Conservation (phyloP, 1,139 yeast genomes). For the Scheffersomyces insectosa region DNA sequence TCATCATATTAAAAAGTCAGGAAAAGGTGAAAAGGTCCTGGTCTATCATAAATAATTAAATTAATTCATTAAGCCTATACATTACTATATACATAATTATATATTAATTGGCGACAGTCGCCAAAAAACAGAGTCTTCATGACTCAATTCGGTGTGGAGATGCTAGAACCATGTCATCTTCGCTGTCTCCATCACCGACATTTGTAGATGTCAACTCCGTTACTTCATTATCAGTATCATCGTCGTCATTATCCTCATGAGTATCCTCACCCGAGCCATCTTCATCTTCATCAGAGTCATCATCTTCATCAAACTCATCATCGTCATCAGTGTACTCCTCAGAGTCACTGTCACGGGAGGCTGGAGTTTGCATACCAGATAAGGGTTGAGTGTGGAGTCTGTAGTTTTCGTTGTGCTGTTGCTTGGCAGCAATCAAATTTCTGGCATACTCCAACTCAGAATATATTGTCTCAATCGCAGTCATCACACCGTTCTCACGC, state of each 20-base stretch:
- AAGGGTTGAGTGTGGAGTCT: conserved; percentile 16
- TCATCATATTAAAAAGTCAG: no score
- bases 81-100: background rate
- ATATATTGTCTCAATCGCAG: conserved; percentile 77
- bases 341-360: conserved; percentile 16
- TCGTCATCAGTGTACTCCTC: conserved; percentile 18
- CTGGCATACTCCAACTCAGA: conserved; percentile 78
- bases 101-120: background rate
- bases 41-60: no score
- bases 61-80: no score
- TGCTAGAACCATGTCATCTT: conserved; percentile 1
- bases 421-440: conserved; percentile 40
- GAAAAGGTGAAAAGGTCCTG: no score
- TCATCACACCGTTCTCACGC: conserved; percentile 74
- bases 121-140: background rate
- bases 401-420: conserved; percentile 24
- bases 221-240: background rate
- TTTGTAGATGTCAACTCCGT: background rate
- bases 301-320: conserved; percentile 13
- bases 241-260: conserved; percentile 1
- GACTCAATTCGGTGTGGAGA: background rate
- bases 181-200: conserved; percentile 1
- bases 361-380: conserved; percentile 33
- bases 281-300: conserved; percentile 6
- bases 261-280: conserved; percentile 5